Evolutionary conservation across 768 basidiomycete species (phyloP).

Genomic region (Melanogaster broomeanus): DNA sequence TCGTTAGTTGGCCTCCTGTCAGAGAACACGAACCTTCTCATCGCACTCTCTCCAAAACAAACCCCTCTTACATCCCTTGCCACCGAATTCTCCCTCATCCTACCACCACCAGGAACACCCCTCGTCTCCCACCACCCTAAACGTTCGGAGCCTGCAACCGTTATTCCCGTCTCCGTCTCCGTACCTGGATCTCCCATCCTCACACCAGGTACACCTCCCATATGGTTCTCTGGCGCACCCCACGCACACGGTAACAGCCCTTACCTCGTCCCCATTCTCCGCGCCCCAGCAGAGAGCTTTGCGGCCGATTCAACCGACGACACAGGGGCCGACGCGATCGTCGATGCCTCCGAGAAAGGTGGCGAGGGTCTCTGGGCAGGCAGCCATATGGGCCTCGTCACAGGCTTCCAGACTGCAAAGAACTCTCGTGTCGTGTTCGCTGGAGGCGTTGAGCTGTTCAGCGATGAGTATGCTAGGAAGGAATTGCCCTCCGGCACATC

Average conservation of each 20-base stretch:
- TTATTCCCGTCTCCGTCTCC: conserved; percentile 64
- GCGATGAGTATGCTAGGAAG: conserved; percentile 71
- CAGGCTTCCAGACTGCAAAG: conserved; percentile 83
- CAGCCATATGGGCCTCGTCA: conserved; percentile 71
- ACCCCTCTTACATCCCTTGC: conserved; percentile 77
- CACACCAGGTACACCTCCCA: conserved; percentile 49
- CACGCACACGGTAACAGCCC: conserved; percentile 73
- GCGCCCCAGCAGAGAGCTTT: conserved; percentile 75
- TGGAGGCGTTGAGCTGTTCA: conserved; percentile 80
- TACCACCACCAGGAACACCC: conserved; percentile 81
- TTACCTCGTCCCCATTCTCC: conserved; percentile 77
- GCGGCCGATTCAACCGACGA: conserved; percentile 66
- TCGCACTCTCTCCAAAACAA: conserved; percentile 77
- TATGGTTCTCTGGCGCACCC: conserved; percentile 78
- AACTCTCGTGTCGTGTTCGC: conserved; percentile 80
- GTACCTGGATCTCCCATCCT: conserved; percentile 48
- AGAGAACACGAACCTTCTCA: conserved; percentile 77
- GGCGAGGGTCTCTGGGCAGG: conserved; percentile 88
- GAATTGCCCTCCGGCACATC: conserved; percentile 57
- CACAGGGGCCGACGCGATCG: conserved; percentile 58
- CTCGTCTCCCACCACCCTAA: conserved; percentile 86
- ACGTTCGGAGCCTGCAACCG: conserved; percentile 59
- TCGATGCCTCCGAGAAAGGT: conserved; percentile 71
- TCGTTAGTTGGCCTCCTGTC: conserved; percentile 70
- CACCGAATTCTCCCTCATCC: conserved; percentile 88